A percentile compares a stretch with the other conserved stretches of the same genome.
phyloP scores from a whole-genome alignment of 2,329 filamentous ascomycete genomes.

The Diaporthe nobilis region DNA sequence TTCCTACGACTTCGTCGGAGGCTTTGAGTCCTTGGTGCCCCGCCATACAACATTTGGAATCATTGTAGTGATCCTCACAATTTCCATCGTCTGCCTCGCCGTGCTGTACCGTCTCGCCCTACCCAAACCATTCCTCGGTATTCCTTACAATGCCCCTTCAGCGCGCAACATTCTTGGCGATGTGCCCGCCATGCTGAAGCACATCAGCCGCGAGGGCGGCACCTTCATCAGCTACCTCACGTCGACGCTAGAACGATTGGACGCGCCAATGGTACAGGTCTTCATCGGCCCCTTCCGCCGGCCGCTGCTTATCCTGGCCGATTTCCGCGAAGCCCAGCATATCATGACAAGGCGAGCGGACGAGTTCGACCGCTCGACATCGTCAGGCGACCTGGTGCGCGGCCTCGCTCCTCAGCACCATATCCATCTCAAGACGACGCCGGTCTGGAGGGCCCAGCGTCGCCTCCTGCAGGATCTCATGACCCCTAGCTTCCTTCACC shows the following conservation, averaged over 20 bases:
- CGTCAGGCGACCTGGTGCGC: background rate
- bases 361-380: conserved; percentile 7
- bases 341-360: conserved; percentile 43
- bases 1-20: no score
- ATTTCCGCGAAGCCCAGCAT: conserved; percentile 43
- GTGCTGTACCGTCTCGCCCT: no score
- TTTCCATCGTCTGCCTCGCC: no score
- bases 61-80: no score
- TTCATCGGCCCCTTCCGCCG: conserved; percentile 62
- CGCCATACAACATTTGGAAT: no score
- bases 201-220: no score
- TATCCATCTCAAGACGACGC: background rate
- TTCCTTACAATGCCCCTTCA: no score
- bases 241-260: background rate
- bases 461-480: conserved; percentile 25
- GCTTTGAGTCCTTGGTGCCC: no score
- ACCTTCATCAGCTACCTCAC: no score
- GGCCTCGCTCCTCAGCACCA: background rate
- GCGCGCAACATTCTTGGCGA: no score
- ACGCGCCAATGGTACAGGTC: background rate
- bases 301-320: conserved; percentile 51
- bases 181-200: no score
- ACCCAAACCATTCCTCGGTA: no score
- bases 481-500: conserved; percentile 20
- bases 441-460: background rate